phyloP scores from a whole-genome alignment of 2,329 filamentous ascomycete genomes.

The Fonsecaea erecta region DNA sequence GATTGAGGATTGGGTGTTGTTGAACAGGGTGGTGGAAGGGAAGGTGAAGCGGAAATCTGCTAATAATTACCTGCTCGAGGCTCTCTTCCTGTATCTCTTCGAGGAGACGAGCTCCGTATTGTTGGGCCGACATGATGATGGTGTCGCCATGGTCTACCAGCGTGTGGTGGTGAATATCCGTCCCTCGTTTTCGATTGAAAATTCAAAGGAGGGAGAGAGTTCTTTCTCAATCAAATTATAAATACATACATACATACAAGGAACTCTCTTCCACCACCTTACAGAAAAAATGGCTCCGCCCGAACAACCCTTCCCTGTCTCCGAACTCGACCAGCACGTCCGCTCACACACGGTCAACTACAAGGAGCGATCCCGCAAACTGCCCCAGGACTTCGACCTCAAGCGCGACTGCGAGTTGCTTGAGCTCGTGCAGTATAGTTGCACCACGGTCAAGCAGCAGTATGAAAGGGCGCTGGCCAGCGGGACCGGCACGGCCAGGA shows the following conservation, averaged over 20 bases:
- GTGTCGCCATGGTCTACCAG: constrained; percentile 25
- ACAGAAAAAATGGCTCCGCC: constrained; percentile 59
- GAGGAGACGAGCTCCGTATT: constrained; percentile 53
- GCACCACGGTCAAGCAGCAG: constrained; percentile 55
- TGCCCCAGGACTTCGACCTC: constrained; percentile 54
- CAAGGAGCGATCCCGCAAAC: constrained; percentile 59
- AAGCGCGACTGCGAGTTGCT: constrained; percentile 58
- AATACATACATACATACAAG: too few species aligned
- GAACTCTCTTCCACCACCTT: too few species aligned
- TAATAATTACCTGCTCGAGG: constrained; percentile 55
- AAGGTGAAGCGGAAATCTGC: constrained; percentile 8
- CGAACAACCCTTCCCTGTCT: constrained; percentile 58
- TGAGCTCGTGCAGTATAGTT: constrained; percentile 67
- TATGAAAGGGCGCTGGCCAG: constrained; percentile 24
- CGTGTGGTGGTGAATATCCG: neutral
- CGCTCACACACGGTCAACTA: constrained; percentile 52
- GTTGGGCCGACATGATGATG: constrained; percentile 33
- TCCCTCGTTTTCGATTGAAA: neutral
- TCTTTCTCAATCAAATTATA: too few species aligned
- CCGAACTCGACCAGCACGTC: constrained; percentile 56
- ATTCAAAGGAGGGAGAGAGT: too few species aligned
- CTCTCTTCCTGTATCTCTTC: constrained; percentile 55
- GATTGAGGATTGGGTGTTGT: neutral
- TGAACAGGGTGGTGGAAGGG: constrained; percentile 11
- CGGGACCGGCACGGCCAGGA: constrained; percentile 46